Conservation (phyloP, 2,329 filamentous ascomycete species). For the Neurospora sp. region DNA sequence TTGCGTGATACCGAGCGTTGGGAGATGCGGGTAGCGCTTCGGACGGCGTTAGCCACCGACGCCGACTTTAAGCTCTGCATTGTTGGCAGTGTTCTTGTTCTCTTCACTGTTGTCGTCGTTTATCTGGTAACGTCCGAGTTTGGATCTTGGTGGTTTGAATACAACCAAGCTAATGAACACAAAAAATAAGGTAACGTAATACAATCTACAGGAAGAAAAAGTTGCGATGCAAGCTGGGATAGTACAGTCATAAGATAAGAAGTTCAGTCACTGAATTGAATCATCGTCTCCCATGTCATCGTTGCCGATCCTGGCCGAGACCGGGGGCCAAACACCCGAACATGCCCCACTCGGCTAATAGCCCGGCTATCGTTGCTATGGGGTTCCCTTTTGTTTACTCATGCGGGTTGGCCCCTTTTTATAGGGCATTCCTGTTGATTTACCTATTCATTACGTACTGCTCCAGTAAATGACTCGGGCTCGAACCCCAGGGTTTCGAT, state of each 20-base stretch:
- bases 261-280: neutral
- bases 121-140: neutral
- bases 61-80: conserved; percentile 15
- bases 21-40: conserved; percentile 8
- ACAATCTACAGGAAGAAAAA: neutral
- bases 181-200: neutral
- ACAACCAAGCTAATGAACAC: neutral
- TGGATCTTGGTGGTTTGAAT: neutral
- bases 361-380: neutral
- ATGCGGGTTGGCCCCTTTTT: neutral
- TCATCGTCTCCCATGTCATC: neutral
- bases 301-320: neutral
- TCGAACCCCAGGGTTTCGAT: neutral
- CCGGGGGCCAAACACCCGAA: neutral
- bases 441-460: neutral
- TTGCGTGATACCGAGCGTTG: neutral
- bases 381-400: neutral
- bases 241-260: neutral
- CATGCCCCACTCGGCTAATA: neutral
- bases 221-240: neutral
- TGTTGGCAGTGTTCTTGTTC: neutral
- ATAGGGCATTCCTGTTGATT: neutral
- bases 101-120: neutral
- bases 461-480: neutral
- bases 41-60: conserved; percentile 11